Percentiles rank a stretch among this genome's conserved stretches.
Evolutionary conservation across 2,329 filamentous ascomycete species (phyloP).

Genomic region (Chaetomiaceae sp.): DNA sequence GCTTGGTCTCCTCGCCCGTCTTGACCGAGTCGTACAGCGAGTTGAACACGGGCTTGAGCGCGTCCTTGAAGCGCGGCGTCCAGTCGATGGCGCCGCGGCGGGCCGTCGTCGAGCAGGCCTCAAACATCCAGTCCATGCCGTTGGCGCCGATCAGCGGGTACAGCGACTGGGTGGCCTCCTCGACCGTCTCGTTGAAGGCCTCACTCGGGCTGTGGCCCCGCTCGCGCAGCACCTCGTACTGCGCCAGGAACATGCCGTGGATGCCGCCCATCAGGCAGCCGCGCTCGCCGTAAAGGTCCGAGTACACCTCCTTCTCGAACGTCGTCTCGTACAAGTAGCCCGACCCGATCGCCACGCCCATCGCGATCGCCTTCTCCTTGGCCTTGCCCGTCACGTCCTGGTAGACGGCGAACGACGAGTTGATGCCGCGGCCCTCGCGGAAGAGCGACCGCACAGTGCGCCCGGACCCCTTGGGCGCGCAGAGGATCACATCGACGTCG

Average conservation of each 20-base stretch:
- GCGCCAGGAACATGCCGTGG: conserved; percentile 99
- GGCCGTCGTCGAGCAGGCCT: conserved; percentile 97
- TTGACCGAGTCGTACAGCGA: conserved; percentile 89
- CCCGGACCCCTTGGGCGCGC: conserved; percentile 97
- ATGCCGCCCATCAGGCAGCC: conserved; percentile 99
- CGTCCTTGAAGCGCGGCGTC: conserved; percentile 95
- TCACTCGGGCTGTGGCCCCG: conserved; percentile 94
- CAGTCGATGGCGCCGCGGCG: conserved; percentile 98
- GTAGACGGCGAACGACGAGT: conserved; percentile 97
- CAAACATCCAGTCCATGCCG: conserved; percentile 99
- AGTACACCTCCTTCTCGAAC: conserved; percentile 99
- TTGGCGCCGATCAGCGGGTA: conserved; percentile 96
- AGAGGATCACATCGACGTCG: conserved; percentile 98
- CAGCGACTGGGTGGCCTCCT: conserved; percentile 96
- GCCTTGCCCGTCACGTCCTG: conserved; percentile 98
- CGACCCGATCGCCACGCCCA: conserved; percentile 93
- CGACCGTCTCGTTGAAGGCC: conserved; percentile 99
- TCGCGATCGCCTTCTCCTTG: conserved; percentile 93
- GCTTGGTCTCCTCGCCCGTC: conserved; percentile 88
- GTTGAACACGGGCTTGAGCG: conserved; percentile 98
- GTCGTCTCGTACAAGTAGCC: conserved; percentile 99
- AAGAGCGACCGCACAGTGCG: conserved; percentile 98
- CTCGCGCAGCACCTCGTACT: conserved; percentile 99
- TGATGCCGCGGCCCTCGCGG: conserved; percentile 98
- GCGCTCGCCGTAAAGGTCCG: conserved; percentile 98